Evolutionary conservation across 2,329 filamentous ascomycete species (phyloP), one percentile per base, ranked within the genome.

Genomic region (Albifimbria verrucaria): DNA sequence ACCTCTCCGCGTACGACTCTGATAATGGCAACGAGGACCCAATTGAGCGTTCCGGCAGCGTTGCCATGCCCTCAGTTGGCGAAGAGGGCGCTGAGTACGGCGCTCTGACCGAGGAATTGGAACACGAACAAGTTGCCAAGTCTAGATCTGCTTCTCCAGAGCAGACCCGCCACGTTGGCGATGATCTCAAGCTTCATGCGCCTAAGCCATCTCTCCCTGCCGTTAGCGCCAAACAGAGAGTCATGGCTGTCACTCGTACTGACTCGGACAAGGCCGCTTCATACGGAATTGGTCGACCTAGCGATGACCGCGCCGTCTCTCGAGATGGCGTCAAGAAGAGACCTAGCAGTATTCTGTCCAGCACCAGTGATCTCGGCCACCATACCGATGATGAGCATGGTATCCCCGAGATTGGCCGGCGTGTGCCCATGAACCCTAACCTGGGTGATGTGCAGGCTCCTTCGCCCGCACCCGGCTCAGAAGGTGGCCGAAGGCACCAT

Each of bases 361-460:
- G 77, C 36, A 79, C 79, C 42, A 76, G 77, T 46, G 77, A 77
- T 52, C 76, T 79, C 45, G 72, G 71, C 21, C 62, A 64, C 41
- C 73, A 86, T 57, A 66, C 73, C 41, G 88, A 88, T 18, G 89
- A 93, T 45, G 89, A 94, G 58, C 86, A 92, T 52, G 93, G 92
- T 21, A 96, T 97, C 62, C 92, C 92, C 2, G 90, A 95, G 67
- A 94, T 97, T 60, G 93, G 93, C 47, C 85, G 90, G 64, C 88
- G 92, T 65, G 93, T 99, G 39, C 94, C 94, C 48, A 94, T 99
- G 90, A 88, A 94, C 67, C 89, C 87, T 50, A 85, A 94, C 68
- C 90, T 94, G 43, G 94, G 94, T 56, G 93, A 97, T 68, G 94
- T 97, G 10, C 94, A 99, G 74, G 94, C 94, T 15, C 94, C 94